phyloP scores from a whole-genome alignment of 164 flowering plant species.

The Berberis thunbergii region DNA sequence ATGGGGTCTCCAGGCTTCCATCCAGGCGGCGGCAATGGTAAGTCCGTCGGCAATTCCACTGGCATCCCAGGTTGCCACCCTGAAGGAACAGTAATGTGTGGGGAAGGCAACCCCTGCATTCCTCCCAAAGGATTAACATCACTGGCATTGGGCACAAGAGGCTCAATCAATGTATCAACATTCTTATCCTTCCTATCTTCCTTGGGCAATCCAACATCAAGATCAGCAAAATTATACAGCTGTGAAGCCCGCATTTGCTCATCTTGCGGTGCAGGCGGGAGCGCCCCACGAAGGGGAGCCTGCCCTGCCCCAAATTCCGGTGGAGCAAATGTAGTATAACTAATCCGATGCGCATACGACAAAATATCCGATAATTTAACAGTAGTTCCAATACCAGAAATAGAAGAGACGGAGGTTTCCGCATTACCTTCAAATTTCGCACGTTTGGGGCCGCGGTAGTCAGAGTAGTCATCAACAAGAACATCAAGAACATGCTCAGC shows the following conservation, averaged over 20 bases:
- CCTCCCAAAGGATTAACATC: slow-evolving; percentile 30
- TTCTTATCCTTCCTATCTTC: slow-evolving; percentile 42
- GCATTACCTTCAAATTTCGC: slow-evolving; percentile 20
- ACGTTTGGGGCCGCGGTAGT: slow-evolving; percentile 53
- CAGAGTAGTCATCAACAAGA: slow-evolving; percentile 81
- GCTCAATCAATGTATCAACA: slow-evolving; percentile 57
- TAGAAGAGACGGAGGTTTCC: background rate
- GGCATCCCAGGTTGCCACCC: slow-evolving; percentile 99
- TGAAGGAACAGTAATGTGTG: slow-evolving; percentile 54
- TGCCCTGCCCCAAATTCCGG: slow-evolving; percentile 90
- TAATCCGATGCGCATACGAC: slow-evolving; percentile 76
- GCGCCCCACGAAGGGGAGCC: slow-evolving; percentile 83
- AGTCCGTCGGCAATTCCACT: slow-evolving; percentile 59
- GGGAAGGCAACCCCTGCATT: slow-evolving; percentile 47
- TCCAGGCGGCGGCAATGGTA: slow-evolving; percentile 78
- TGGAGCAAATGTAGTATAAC: slow-evolving; percentile 96
- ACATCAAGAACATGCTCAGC: slow-evolving; percentile 69
- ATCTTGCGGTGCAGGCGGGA: slow-evolving; percentile 98
- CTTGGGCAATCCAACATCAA: slow-evolving; percentile 82
- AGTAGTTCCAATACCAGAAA: slow-evolving; percentile 38
- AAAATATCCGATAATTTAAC: slow-evolving; percentile 58
- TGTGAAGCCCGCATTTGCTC: slow-evolving; percentile 97
- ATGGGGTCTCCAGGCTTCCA: slow-evolving; percentile 60
- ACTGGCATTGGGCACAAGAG: slow-evolving; percentile 19
- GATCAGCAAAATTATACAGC: slow-evolving; percentile 69